Base-by-base conservation (phyloP, 2,329 filamentous ascomycete species). In the Tothia fuscella region DNA sequence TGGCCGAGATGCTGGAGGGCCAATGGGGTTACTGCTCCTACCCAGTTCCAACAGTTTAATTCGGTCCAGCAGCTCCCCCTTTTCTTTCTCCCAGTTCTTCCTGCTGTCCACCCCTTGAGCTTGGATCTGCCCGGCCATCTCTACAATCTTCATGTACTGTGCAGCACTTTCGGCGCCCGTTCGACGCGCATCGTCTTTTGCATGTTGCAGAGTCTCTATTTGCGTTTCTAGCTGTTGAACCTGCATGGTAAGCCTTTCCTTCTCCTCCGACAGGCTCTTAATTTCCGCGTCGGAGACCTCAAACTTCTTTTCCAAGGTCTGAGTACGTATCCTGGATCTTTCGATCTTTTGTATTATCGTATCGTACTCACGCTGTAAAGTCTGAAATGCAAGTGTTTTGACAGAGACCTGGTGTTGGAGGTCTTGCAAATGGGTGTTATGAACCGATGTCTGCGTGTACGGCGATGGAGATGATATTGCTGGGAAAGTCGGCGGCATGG, bases 391-490 rank as follows among this genome's bases (percentile, higher is more conserved):
- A 14, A 72, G 56, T 4, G 70, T 67, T 48, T 73, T 72, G 43
- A 72, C 57, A 13, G 65, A 70, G 28, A 73, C 60, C 50, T 73
- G 68, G 49, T 72, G 70, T 48, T 73, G 71, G 6, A 74, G 58
- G 38, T 69, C 65, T 38, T 67, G 61, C 16, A 70, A 53, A 42
- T 68, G 64, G 13, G 56, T 55, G 14, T 52, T 48, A 28, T 63
- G 60, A 14, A 59, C 60, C 6, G 60, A 16, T 21, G 16, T 30
- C 17, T 24, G 24, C 14, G n/a, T 19, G 9, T 12, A 22, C 13
- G 41, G 1, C 14, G 33, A 24, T 5, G 32, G 19, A 13, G 41
- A 43, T 16, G 31, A 40, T 7, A 38, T 38, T 6, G 12, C 9
- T 10, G 35, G 21, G 14, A 38, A 24, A 10, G 12, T 43, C 7